phyloP scores from a whole-genome alignment of 306 rosid genomes.

The Casuarina equisetifolia region DNA sequence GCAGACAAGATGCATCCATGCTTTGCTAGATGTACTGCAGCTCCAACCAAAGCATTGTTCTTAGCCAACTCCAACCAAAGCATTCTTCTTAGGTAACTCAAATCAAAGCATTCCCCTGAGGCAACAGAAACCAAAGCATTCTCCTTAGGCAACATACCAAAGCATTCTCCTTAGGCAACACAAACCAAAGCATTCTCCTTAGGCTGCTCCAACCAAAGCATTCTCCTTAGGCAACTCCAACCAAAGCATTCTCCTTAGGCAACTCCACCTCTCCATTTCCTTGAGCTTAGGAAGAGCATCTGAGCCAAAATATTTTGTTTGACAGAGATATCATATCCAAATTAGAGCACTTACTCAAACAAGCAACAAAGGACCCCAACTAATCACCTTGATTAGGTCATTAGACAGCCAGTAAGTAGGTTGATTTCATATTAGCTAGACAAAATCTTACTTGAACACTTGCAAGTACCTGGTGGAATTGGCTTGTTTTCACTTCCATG shows the following conservation, averaged over 20 bases:
- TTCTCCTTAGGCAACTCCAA: not conserved
- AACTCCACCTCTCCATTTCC: not conserved
- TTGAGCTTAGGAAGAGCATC: not conserved
- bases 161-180: not conserved
- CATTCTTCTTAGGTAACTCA: not conserved
- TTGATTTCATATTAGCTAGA: not conserved
- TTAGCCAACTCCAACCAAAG: too few relatives aligned
- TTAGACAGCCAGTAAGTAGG: not conserved
- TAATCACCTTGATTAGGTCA: not conserved
- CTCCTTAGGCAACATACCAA: too few relatives aligned
- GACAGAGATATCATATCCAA: not conserved
- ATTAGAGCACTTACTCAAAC: not conserved
- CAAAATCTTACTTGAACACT: not conserved
- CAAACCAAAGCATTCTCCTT: not conserved
- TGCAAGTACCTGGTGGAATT: not conserved
- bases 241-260: not conserved
- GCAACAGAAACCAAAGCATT: too few relatives aligned
- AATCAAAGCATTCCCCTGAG: not conserved
- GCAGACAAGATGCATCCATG: not conserved
- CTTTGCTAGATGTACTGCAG: not conserved
- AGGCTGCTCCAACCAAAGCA: too few relatives aligned
- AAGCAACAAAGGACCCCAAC: not conserved
- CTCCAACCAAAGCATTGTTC: too few relatives aligned
- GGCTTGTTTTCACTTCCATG: slow-evolving; percentile 1
- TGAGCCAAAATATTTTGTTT: not conserved